phyloP scores from a whole-genome alignment of 2,329 filamentous ascomycete genomes.

The Alternaria viburni region DNA sequence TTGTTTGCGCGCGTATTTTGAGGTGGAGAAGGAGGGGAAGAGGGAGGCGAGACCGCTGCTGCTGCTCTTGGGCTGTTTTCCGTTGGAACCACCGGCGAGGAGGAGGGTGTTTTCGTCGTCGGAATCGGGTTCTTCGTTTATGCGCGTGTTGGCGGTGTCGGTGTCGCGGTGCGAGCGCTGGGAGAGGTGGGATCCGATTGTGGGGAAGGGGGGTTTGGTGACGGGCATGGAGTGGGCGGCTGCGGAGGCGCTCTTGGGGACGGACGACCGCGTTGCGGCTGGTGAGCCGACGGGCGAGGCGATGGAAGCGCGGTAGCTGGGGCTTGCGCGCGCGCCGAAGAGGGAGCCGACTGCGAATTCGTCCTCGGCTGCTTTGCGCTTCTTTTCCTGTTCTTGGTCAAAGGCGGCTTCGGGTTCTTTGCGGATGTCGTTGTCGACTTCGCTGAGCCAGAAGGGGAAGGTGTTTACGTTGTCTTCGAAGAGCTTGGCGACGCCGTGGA shows the following conservation, averaged over 20 bases:
- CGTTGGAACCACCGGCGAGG: constrained; percentile 33
- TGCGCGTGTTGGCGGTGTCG: constrained; percentile 41
- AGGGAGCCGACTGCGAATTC: constrained; percentile 90
- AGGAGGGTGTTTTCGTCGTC: constrained; percentile 49
- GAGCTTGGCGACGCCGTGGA: constrained; percentile 87
- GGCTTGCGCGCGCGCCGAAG: constrained; percentile 61
- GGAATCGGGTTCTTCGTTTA: constrained; percentile 55
- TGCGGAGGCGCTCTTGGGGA: constrained; percentile 25
- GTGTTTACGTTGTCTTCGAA: constrained; percentile 96
- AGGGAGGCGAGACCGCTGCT: constrained; percentile 69
- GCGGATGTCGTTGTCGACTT: constrained; percentile 91
- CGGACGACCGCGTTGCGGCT: constrained; percentile 33
- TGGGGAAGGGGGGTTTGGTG: constrained; percentile 20
- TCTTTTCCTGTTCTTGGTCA: constrained; percentile 85
- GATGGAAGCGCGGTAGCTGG: constrained; percentile 59
- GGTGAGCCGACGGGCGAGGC: constrained; percentile 74
- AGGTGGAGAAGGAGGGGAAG: constrained; percentile 82
- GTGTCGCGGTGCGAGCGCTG: constrained; percentile 2
- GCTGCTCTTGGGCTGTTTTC: constrained; percentile 57
- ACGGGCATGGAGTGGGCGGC: constrained; percentile 30
- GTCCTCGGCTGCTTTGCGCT: constrained; percentile 81
- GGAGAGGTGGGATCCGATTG: constrained; percentile 23
- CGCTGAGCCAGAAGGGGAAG: constrained; percentile 93
- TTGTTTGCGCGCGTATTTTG: constrained; percentile 64
- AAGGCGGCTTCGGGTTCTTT: constrained; percentile 90